Evolutionary conservation across 805 yeast genomes (phyloP), one percentile per base, ranked within the genome.

Genomic region (Torulaspora indica): DNA sequence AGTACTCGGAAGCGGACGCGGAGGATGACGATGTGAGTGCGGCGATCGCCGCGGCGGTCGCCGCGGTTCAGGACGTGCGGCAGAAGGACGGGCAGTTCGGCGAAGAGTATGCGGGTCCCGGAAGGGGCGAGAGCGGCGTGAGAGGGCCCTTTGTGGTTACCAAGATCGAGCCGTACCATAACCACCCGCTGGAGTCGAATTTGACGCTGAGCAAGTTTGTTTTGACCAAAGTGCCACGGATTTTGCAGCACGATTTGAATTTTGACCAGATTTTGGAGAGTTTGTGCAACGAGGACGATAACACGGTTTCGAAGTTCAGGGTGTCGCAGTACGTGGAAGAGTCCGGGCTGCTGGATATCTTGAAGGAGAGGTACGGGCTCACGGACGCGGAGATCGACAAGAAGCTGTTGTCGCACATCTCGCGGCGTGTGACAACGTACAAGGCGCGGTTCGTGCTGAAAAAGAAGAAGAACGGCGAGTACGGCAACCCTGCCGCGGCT

Each of bases 1-100:
- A 38, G 30, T 48, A 48, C 25, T 34, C 49, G 12, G 53, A 49
- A 33, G 43, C 48, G 15, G 52, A 45, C 36, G 55, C 53, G 3
- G 48, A 51, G 27, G 59, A 58, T 35, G 63, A 53, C 35, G 57
- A 58, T 37, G 67, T 61, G 8, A 59, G 58, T 13, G 66, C 64
- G 13, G 67, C 67, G 5, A 61, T 61, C 41, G 67, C 63, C 4
- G 67, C 67, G 6, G 67, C 66, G 3, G 67, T 61, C 5, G 66
- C 64, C 1, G 67, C 66, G 6, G 66, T 60, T 4, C 57, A 58
- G 35, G 57, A 58, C 38, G 46, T 45, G 7, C 49, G 56, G 33
- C 43, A 48, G 13, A 36, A 38, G n/a, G 40, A 35, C 29, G 38
- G 30, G 13, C 34, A 40, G 13, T 38, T 33, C 8, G 46, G 43